Conservation (phyloP, 2,329 filamentous ascomycete genomes). For the Rhynchosporium agropyri region DNA sequence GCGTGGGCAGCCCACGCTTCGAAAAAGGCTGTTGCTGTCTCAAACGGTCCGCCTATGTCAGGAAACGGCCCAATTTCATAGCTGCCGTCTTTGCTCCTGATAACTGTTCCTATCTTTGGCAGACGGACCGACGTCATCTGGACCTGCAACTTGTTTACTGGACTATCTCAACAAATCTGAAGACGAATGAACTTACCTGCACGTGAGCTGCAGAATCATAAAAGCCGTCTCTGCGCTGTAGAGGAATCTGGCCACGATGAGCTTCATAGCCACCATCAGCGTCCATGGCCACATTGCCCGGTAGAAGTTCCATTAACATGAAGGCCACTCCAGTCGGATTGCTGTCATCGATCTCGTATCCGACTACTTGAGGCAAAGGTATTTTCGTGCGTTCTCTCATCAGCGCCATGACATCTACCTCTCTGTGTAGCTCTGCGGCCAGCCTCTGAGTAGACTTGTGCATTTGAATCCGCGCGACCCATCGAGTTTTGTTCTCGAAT, state of each 20-base stretch:
- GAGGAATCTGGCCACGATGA: neutral
- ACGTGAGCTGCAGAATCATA: neutral
- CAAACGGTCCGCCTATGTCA: neutral
- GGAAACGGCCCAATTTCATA: neutral
- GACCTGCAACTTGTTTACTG: neutral
- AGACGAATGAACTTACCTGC: neutral
- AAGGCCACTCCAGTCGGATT: neutral
- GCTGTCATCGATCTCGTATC: neutral
- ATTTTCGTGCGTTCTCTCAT: conserved; percentile 2
- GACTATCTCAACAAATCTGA: conserved; percentile 5
- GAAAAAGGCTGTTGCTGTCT: conserved; percentile 6
- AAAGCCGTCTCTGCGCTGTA: conserved; percentile 1
- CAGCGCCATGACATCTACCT: neutral
- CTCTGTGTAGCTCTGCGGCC: neutral
- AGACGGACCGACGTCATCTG: conserved; percentile 1
- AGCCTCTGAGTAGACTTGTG: neutral
- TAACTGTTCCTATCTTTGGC: neutral
- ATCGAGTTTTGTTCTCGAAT: conserved; percentile 3
- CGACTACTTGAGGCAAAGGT: neutral
- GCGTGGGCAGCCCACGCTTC: neutral
- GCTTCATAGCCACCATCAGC: conserved; percentile 4
- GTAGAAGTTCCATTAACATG: neutral
- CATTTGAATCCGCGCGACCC: neutral
- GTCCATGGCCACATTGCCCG: neutral
- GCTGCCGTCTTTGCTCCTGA: neutral